Conservation (phyloP, 495 filamentous ascomycete genomes). For the Amniculicola lignicola region DNA sequence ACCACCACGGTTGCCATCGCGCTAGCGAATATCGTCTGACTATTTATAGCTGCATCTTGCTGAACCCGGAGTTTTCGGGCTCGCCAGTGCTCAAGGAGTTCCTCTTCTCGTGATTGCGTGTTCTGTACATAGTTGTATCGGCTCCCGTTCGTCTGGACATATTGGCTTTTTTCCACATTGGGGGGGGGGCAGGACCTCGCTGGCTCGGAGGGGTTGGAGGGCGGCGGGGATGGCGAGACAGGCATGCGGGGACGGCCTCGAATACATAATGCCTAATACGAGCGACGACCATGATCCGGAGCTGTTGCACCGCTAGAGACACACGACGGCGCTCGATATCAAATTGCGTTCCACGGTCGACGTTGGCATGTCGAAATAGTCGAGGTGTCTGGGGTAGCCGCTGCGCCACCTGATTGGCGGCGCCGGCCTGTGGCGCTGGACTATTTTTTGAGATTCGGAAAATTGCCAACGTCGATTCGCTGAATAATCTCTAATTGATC, state of each 20-base stretch:
- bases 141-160: not conserved
- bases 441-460: not conserved
- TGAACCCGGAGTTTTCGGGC: constrained; percentile 68
- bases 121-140: not conserved
- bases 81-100: constrained; percentile 70
- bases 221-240: too few species aligned
- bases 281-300: too few species aligned
- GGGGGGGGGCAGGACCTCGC: too few species aligned
- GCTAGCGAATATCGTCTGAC: constrained; percentile 29
- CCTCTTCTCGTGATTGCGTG: constrained; percentile 47
- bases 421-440: not conserved
- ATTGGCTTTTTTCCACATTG: too few species aligned
- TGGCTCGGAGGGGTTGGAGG: too few species aligned
- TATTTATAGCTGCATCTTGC: constrained; percentile 55
- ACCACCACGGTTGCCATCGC: not conserved
- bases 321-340: too few species aligned
- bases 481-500: not conserved
- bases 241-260: too few species aligned
- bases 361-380: not conserved
- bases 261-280: not conserved
- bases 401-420: not conserved
- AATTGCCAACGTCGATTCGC: constrained; percentile 1
- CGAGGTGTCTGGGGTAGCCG: not conserved
- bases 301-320: too few species aligned
- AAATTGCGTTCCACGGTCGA: too few species aligned